Conservation (phyloP, 2,329 filamentous ascomycete genomes). For the Aspergillus sp. region DNA sequence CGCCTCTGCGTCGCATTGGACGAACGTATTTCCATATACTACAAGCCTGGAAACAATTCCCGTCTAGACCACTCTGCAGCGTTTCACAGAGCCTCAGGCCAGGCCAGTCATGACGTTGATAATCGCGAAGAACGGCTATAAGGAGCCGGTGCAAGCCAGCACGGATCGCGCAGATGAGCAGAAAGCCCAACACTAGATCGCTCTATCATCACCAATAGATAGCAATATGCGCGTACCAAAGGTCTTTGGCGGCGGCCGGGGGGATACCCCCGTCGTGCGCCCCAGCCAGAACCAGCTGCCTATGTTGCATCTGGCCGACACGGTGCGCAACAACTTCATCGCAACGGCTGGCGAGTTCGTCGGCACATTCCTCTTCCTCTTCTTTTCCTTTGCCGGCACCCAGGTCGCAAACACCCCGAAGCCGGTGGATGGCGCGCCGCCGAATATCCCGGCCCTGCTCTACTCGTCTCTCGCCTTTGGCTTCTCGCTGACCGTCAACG, state of each 20-base stretch:
- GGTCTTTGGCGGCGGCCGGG: not conserved
- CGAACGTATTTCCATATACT: too few relatives aligned
- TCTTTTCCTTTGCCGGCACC: slow-evolving; percentile 49
- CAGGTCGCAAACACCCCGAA: slow-evolving; percentile 46
- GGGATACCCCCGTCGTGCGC: not conserved
- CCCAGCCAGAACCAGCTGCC: slow-evolving; percentile 25
- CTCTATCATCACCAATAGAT: not conserved
- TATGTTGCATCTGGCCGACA: slow-evolving; percentile 36
- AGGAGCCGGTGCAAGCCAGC: too few relatives aligned
- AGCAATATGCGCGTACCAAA: not conserved
- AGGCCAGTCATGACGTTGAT: too few relatives aligned
- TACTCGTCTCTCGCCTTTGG: slow-evolving; percentile 48
- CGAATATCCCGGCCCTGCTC: slow-evolving; percentile 39
- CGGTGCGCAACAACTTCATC: slow-evolving; percentile 46
- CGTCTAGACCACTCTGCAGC: too few relatives aligned
- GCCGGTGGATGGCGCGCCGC: slow-evolving; percentile 30
- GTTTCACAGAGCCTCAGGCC: too few relatives aligned
- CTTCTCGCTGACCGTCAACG: slow-evolving; percentile 52
- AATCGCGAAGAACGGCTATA: too few relatives aligned
- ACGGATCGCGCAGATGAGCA: too few relatives aligned
- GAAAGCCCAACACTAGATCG: too few relatives aligned
- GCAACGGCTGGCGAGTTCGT: slow-evolving; percentile 52
- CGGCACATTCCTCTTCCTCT: slow-evolving; percentile 53
- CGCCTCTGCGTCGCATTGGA: too few relatives aligned
- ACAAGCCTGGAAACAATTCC: too few relatives aligned